Conservation (phyloP, 176 grass and related monocot genomes). For the Eragrostis nindensis region DNA sequence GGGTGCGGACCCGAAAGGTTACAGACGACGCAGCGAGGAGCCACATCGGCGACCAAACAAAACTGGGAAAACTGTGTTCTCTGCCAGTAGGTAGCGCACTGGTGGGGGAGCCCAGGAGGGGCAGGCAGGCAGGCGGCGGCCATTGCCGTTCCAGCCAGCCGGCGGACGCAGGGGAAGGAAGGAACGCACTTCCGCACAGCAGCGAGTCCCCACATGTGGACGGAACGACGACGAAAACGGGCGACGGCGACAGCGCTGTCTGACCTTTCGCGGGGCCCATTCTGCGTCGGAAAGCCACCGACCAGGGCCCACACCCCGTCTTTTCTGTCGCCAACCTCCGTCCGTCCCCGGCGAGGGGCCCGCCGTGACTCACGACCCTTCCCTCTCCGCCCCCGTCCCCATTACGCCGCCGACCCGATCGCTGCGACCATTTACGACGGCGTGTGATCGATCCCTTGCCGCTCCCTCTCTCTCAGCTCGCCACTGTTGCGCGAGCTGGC, state of each 20-base stretch:
- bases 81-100: too few relatives aligned
- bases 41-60: background rate
- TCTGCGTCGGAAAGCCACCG: constrained; percentile 49
- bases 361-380: background rate
- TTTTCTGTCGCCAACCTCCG: constrained; percentile 16
- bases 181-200: too few relatives aligned
- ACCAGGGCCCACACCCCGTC: constrained; percentile 19
- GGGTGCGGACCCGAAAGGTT: too few relatives aligned
- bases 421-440: background rate
- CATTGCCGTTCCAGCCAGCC: background rate
- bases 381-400: background rate
- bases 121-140: background rate
- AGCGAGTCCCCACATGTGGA: background rate
- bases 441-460: background rate
- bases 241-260: constrained; percentile 32
- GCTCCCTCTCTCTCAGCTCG: background rate
- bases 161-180: too few relatives aligned
- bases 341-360: background rate
- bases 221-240: background rate
- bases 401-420: background rate
- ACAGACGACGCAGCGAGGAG: background rate
- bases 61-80: background rate
- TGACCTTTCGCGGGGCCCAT: constrained; percentile 25
- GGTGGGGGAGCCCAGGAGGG: too few relatives aligned
- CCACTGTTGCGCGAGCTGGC: constrained; percentile 9